Conservation (phyloP, 352 stramenopile species). For the Phytophthora ohioensis region DNA sequence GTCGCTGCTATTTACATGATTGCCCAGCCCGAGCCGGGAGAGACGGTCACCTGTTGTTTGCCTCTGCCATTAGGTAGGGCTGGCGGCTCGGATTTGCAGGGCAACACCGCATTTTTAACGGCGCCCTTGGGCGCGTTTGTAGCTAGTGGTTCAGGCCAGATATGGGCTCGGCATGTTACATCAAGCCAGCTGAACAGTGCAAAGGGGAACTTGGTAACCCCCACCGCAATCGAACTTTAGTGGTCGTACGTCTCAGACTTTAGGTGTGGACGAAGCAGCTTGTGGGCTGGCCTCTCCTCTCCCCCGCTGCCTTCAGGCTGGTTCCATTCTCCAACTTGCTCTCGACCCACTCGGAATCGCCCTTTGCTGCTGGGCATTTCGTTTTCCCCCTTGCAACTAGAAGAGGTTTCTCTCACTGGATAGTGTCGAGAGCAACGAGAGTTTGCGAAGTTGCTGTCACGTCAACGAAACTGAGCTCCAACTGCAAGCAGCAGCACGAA, state of each 20-base stretch:
- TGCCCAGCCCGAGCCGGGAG: constrained; percentile 23
- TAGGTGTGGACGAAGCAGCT: constrained; percentile 12
- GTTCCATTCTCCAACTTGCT: constrained; percentile 38
- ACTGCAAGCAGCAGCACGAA: constrained; percentile 26
- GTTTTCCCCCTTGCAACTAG: constrained; percentile 5
- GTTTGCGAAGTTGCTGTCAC: constrained; percentile 22
- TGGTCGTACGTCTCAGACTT: constrained; percentile 30
- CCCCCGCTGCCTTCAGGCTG: constrained; percentile 3
- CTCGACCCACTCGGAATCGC: constrained; percentile 16
- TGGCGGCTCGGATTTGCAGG: constrained; percentile 18
- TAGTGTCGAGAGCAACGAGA: constrained; percentile 13
- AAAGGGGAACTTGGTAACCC: constrained; percentile 22
- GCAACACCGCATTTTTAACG: constrained; percentile 24
- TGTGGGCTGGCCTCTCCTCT: constrained; percentile 14
- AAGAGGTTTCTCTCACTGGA: constrained; percentile 17
- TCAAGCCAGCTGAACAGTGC: constrained; percentile 37
- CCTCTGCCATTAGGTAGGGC: constrained; percentile 37
- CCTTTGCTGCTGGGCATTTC: constrained; percentile 6
- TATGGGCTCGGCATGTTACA: constrained; percentile 26
- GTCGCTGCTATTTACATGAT: background rate
- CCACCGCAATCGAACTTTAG: constrained; percentile 33
- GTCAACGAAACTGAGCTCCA: constrained; percentile 36
- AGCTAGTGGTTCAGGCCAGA: constrained; percentile 33
- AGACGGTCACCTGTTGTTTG: constrained; percentile 24
- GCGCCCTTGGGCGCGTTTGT: constrained; percentile 6